A percentile compares a stretch with the other conserved stretches of the same genome.
These are phyloP conservation scores for Blastocystis sp. DNA, from an alignment of 352 stramenopile genomes.

Conservation along the genomic window DNA sequence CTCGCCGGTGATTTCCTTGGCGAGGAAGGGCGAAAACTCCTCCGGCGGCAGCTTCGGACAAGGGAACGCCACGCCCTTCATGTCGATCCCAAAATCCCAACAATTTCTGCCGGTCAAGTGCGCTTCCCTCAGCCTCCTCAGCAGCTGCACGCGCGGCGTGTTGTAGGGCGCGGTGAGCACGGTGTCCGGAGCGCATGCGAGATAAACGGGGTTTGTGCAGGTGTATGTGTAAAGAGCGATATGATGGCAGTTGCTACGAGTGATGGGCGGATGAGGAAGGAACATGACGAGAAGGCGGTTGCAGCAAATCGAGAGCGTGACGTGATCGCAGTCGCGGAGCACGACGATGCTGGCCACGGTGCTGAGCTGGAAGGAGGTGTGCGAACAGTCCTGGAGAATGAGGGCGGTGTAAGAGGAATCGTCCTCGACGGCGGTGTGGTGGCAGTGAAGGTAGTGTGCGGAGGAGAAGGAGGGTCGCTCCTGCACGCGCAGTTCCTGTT, in stretches of 20 bases:
- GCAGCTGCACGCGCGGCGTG: not conserved
- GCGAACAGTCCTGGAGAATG: constrained; percentile 1
- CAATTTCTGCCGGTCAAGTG: constrained; percentile 21
- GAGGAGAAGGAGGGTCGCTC: too few species aligned
- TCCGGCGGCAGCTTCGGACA: constrained; percentile 9
- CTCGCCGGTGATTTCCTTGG: not conserved
- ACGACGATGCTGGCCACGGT: constrained; percentile 1
- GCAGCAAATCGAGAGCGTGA: constrained; percentile 54
- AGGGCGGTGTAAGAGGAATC: not conserved
- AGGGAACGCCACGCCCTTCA: not conserved
- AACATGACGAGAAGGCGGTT: constrained; percentile 4
- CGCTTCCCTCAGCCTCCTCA: not conserved
- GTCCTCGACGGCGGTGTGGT: not conserved
- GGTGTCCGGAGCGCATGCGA: not conserved
- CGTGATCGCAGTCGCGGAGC: not conserved
- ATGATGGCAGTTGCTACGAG: not conserved
- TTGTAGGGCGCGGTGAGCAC: constrained; percentile 28
- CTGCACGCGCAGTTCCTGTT: not conserved
- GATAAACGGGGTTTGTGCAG: constrained; percentile 12
- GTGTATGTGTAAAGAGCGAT: constrained; percentile 3
- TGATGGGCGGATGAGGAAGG: not conserved
- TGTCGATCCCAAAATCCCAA: constrained; percentile 47
- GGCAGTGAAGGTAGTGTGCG: not conserved
- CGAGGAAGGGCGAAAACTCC: constrained; percentile 30
- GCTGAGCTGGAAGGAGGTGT: not conserved